Conservation (phyloP, 2,329 filamentous ascomycete species). For the Hyphodiscus sp. region DNA sequence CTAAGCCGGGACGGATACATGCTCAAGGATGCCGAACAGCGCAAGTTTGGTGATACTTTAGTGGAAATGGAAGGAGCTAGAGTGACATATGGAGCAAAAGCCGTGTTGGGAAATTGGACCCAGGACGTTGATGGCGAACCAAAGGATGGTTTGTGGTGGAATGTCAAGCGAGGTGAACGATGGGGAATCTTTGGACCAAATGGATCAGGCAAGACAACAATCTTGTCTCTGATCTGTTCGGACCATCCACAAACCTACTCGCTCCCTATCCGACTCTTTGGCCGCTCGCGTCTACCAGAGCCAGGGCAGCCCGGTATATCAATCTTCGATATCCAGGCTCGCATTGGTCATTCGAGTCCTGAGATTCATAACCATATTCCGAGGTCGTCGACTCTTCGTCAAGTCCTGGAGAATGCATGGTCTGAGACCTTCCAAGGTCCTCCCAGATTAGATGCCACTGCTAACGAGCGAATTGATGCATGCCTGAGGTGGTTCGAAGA, state of each 20-base stretch:
- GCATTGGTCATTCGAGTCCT: conserved; percentile 88
- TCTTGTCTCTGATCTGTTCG: conserved; percentile 86
- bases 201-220: conserved; percentile 90
- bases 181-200: conserved; percentile 95
- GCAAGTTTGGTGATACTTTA: conserved; percentile 55
- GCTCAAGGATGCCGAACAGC: conserved; percentile 10
- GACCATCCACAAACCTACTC: conserved; percentile 95
- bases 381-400: conserved; percentile 62
- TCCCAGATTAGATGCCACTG: conserved; percentile 55
- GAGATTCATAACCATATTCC: conserved; percentile 95
- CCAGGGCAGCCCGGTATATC: conserved; percentile 64
- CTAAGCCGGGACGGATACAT: conserved; percentile 23
- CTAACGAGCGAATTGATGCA: conserved; percentile 56
- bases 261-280: conserved; percentile 80
- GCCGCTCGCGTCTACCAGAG: conserved; percentile 70
- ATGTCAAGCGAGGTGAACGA: conserved; percentile 72
- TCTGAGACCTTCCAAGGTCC: conserved; percentile 75
- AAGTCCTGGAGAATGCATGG: conserved; percentile 80
- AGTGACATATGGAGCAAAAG: conserved; percentile 72
- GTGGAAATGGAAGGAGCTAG: conserved; percentile 83
- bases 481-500: conserved; percentile 69
- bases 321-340: conserved; percentile 85
- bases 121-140: conserved; percentile 43
- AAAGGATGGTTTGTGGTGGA: conserved; percentile 69
- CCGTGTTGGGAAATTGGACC: conserved; percentile 75